Percentiles rank a stretch among this genome's conserved stretches.
These are phyloP conservation scores for Fagus sylvatica DNA, from an alignment of 306 rosid species.

Conservation along the genomic window DNA sequence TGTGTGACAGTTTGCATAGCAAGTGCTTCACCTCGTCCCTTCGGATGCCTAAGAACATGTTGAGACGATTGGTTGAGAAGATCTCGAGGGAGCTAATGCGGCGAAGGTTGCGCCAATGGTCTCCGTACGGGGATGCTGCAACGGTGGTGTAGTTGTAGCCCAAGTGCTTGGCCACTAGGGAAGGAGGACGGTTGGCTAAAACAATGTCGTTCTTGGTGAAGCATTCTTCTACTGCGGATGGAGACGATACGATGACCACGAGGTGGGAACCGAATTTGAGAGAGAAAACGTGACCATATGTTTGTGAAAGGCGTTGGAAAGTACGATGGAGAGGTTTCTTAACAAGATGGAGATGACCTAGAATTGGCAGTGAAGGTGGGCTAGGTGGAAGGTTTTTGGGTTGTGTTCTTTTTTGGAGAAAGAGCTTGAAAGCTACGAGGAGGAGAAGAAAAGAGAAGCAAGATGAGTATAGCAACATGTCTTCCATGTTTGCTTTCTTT, in stretches of 20 bases:
- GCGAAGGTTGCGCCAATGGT: constrained; percentile 85
- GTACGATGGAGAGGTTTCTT: constrained; percentile 40
- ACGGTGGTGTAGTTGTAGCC: constrained; percentile 46
- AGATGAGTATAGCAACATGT: background rate
- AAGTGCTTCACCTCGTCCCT: constrained; percentile 45
- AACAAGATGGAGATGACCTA: constrained; percentile 60
- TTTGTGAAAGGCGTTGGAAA: constrained; percentile 33
- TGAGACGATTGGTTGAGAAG: constrained; percentile 41
- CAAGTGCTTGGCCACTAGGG: constrained; percentile 33
- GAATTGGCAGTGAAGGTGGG: constrained; percentile 52
- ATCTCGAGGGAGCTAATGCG: constrained; percentile 60
- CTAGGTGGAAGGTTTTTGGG: constrained; percentile 48
- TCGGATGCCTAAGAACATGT: constrained; percentile 32
- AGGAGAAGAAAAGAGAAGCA: constrained; percentile 18
- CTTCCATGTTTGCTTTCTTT: background rate
- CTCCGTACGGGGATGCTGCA: constrained; percentile 43
- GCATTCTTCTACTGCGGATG: constrained; percentile 52
- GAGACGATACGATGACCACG: constrained; percentile 48
- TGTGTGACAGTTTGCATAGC: constrained; percentile 22
- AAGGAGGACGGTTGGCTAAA: constrained; percentile 50
- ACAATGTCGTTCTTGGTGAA: constrained; percentile 66
- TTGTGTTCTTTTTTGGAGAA: constrained; percentile 1
- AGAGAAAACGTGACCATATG: constrained; percentile 40
- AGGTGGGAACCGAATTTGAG: constrained; percentile 36
- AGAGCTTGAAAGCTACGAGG: constrained; percentile 23